Evolutionary conservation across 306 rosid genomes (phyloP), one percentile per base, ranked within the genome.

Genomic region (Morella rubra): DNA sequence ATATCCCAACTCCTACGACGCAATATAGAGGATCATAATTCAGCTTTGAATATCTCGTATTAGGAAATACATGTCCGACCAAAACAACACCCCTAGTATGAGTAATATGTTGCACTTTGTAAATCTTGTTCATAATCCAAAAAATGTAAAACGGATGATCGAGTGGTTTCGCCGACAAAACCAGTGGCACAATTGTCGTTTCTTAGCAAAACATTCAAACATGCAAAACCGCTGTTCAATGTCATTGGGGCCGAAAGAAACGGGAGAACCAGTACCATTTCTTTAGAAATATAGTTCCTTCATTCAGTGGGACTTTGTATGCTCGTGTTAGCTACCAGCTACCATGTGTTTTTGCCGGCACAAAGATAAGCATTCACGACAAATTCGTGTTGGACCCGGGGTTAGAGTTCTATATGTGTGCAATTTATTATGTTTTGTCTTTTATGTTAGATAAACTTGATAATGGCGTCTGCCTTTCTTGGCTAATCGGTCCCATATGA

Each of bases 61-160:
- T 2, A 32, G 3, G 37, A 32, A 32, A 32, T 32, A 32, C 0
- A 32, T 32, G 37, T 32, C 37, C 3, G 37, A 32, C 37, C 37
- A 32, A 32, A 32, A 32, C 37, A 32, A 32, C 37, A 32, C 37
- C 37, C 37, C 37, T 32, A 3, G 37, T 32, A 32, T 32, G 37
- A 32, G 37, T n/a, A 32, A 32, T 32, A 32, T 32, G 37, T 32
- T 32, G 37, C 37, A 32, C 37, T 32, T 32, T 3, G 37, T 32
- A 32, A 32, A 32, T 3, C 37, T 32, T 44, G 75, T 41, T 69
- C 83, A 47, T 69, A 64, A 55, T 50, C 22, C 18, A 69, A 73
- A 79, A 76, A 82, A 85, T 75, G 77, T 13, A 76, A 71, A 55
- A 32, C 37, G 37, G 37, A 32, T 32, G 37, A 32, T 32, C 37